phyloP scores from a whole-genome alignment of 2,329 filamentous ascomycete genomes.

The Alternaria brassicicola region DNA sequence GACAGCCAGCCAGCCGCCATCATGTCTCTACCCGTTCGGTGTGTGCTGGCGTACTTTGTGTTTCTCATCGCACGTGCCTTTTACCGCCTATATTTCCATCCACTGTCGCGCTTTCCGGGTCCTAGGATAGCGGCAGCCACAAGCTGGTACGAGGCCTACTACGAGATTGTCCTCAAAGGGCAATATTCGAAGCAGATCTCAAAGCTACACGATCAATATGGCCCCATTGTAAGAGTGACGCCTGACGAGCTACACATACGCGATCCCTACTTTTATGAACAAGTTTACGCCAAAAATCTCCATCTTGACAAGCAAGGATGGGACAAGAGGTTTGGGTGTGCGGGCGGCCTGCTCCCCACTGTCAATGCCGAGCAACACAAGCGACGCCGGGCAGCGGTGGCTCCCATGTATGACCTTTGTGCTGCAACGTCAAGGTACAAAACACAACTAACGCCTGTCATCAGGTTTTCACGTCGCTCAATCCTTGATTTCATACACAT shows the following conservation, averaged over 20 bases:
- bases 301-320: conserved; percentile 45
- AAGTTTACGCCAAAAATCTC: conserved; percentile 41
- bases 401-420: conserved; percentile 35
- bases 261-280: conserved; percentile 49
- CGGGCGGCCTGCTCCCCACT: conserved; percentile 37
- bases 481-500: conserved; percentile 46
- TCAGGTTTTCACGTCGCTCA: conserved; percentile 46
- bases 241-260: conserved; percentile 53
- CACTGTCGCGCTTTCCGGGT: conserved; percentile 54
- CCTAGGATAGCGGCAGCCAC: conserved; percentile 44
- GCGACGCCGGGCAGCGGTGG: conserved; percentile 39
- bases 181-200: conserved; percentile 42
- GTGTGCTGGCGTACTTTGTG: conserved; percentile 12
- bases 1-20: conserved; percentile 8
- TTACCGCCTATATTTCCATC: conserved; percentile 54
- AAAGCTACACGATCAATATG: conserved; percentile 41
- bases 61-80: conserved; percentile 34
- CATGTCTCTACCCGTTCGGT: conserved; percentile 20
- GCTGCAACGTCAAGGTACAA: background rate
- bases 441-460: background rate
- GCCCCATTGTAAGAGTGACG: conserved; percentile 52
- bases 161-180: conserved; percentile 39
- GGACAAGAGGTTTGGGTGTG: conserved; percentile 42
- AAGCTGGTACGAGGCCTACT: conserved; percentile 46
- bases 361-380: conserved; percentile 39